Base-by-base conservation (phyloP, 129 eudicot species). In the Apium graveolens region DNA sequence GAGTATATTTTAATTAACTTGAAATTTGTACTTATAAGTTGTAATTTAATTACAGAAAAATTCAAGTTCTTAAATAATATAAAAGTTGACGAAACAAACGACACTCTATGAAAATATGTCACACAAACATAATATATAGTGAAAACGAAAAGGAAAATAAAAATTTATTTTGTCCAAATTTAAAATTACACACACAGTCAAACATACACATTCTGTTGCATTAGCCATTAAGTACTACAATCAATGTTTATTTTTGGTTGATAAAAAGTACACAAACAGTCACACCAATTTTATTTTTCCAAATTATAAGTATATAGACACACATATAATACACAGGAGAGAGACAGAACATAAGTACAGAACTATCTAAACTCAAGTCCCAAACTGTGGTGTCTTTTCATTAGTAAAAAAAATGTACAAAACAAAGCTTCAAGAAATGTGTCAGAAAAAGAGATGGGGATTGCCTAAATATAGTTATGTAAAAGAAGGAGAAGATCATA, bases 401-500 rank as follows among this genome's bases (percentile, higher is more conserved):
- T 65, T 31, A 9, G 2, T 27, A 0, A 35, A 38, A 41, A 72
- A 42, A n/a, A 72, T 72, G 76, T 72, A 39, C 76, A 72, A 72
- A 41, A 11, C 76, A 72, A 42, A 42, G 76, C 76, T 72, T 26
- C 76, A 72, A 72, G 76, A 41, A 13, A 5, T 72, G 18, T 72
- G 76, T 21, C 76, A 72, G 3, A 12, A 42, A 16, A 42, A 72
- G 5, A 72, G 5, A 42, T 72, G 51, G 76, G 76, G 53, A 0
- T 42, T 72, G 51, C 76, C 76, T 0, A 42, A n/a, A n/a, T 72
- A 72, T 45, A 24, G 35, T 5, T n/a, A n/a, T 39, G 16, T 72
- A 27, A 72, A 72, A 42, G 83, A 75, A 20, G 87, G 83, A 16
- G 66, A 78, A 48, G 63, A 78, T 68, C 81, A 81, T 35, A 57